phyloP scores from a whole-genome alignment of 495 filamentous ascomycete genomes.

The Penicillium antarcticum region DNA sequence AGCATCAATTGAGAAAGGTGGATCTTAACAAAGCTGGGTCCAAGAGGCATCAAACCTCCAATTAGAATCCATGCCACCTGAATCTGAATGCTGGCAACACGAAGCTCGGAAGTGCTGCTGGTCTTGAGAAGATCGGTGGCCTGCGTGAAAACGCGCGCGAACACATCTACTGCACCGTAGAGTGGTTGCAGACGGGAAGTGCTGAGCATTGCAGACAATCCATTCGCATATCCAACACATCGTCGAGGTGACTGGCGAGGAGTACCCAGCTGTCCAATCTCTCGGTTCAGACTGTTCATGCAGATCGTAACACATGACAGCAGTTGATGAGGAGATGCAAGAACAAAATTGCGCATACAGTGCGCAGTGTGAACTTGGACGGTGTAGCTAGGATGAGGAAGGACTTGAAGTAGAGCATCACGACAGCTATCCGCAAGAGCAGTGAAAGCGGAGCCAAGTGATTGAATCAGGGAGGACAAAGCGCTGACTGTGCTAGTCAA shows the following conservation, averaged over 20 bases:
- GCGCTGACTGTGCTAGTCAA: constrained; percentile 77
- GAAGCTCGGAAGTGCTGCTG: constrained; percentile 85
- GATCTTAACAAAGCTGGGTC: constrained; percentile 98
- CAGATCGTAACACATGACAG: constrained; percentile 89
- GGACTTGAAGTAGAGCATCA: constrained; percentile 83
- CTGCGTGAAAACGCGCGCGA: constrained; percentile 84
- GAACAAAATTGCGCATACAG: constrained; percentile 80
- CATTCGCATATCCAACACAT: constrained; percentile 91
- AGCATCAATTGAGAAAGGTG: constrained; percentile 91
- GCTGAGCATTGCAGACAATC: constrained; percentile 86
- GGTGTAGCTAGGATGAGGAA: constrained; percentile 93
- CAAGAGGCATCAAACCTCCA: constrained; percentile 91
- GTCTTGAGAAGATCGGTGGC: constrained; percentile 91
- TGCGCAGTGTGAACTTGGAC: constrained; percentile 86
- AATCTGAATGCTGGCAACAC: constrained; percentile 89
- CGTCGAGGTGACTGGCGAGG: constrained; percentile 76
- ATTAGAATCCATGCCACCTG: constrained; percentile 98
- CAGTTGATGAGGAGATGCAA: constrained; percentile 88
- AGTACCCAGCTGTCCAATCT: constrained; percentile 72
- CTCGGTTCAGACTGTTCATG: constrained; percentile 91
- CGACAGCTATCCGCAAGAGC: constrained; percentile 74
- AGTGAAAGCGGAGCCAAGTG: constrained; percentile 76
- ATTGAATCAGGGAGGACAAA: constrained; percentile 71
- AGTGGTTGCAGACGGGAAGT: constrained; percentile 83
- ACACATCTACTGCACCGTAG: constrained; percentile 93